Conservation (phyloP, 352 stramenopile genomes). For the Phytopythium chamaehyphon region DNA sequence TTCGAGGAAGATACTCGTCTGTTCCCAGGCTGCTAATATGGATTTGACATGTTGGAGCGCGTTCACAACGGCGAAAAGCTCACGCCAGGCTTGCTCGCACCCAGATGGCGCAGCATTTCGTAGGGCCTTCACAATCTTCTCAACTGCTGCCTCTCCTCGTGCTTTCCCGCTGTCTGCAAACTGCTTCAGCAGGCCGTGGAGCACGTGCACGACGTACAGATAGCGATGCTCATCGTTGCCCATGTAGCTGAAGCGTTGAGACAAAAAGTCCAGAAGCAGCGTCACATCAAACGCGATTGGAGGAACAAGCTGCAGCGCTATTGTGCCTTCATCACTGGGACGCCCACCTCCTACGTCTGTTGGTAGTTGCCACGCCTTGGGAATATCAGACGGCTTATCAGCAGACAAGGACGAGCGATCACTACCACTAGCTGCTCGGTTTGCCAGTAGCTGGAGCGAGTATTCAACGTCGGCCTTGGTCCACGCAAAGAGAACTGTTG, state of each 20-base stretch:
- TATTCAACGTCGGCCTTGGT: constrained; percentile 56
- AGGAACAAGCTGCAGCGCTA: constrained; percentile 13
- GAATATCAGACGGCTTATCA: not conserved
- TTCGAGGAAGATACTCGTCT: constrained; percentile 67
- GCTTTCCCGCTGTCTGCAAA: constrained; percentile 28
- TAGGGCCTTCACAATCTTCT: not conserved
- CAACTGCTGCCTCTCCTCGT: constrained; percentile 15
- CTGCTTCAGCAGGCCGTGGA: constrained; percentile 40
- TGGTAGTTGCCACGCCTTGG: constrained; percentile 4
- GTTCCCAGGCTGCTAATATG: constrained; percentile 49
- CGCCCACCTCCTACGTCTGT: not conserved
- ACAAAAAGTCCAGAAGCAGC: constrained; percentile 63
- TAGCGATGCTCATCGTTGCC: constrained; percentile 62
- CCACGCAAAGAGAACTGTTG: constrained; percentile 59
- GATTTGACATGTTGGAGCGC: constrained; percentile 34
- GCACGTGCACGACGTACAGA: constrained; percentile 75
- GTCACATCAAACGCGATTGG: constrained; percentile 31
- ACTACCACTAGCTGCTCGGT: constrained; percentile 3
- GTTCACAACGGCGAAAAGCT: constrained; percentile 52
- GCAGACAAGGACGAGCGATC: too few relatives aligned
- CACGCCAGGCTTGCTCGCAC: constrained; percentile 10
- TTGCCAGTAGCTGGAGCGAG: constrained; percentile 34
- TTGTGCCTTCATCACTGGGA: not conserved
- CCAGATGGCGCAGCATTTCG: not conserved
- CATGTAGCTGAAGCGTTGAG: constrained; percentile 57